A percentile compares a stretch with the other conserved stretches of the same genome.
phyloP scores from a whole-genome alignment of 441 rosid genomes.

The Manihot esculenta region DNA sequence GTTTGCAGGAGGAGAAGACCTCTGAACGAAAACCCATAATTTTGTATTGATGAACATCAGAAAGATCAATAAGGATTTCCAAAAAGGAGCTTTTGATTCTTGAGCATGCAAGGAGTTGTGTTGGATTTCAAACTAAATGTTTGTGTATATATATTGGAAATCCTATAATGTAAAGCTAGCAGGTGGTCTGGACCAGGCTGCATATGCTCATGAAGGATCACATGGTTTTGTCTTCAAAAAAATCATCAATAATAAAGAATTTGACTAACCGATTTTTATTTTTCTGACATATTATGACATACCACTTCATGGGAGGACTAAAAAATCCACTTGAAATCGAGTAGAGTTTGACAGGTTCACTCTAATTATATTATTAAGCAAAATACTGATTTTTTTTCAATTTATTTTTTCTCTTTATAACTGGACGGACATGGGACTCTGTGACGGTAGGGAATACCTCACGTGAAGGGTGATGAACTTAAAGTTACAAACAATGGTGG shows the following conservation, averaged over 20 bases:
- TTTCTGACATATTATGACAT: neutral
- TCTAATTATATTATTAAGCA: neutral
- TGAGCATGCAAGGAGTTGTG: too few relatives aligned
- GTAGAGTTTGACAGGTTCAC: neutral
- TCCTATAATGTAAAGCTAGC: neutral
- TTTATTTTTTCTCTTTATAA: too few relatives aligned
- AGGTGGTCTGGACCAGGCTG: too few relatives aligned
- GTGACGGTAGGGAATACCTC: neutral
- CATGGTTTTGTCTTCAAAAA: neutral
- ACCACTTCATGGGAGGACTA: neutral
- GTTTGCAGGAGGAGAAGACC: too few relatives aligned
- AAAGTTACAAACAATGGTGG: too few relatives aligned
- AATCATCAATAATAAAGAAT: neutral
- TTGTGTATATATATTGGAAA: neutral
- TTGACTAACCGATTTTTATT: neutral
- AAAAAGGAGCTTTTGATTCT: too few relatives aligned
- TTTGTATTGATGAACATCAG: too few relatives aligned
- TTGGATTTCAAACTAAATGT: too few relatives aligned
- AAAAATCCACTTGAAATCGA: neutral
- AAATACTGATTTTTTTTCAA: too few relatives aligned
- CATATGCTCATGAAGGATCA: neutral
- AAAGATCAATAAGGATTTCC: too few relatives aligned
- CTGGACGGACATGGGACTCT: neutral
- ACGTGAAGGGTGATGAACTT: neutral
- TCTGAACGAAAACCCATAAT: too few relatives aligned